Evolutionary conservation across 192 early-diverging fungal genomes (phyloP).

Genomic region (Gonapodya prolifera): DNA sequence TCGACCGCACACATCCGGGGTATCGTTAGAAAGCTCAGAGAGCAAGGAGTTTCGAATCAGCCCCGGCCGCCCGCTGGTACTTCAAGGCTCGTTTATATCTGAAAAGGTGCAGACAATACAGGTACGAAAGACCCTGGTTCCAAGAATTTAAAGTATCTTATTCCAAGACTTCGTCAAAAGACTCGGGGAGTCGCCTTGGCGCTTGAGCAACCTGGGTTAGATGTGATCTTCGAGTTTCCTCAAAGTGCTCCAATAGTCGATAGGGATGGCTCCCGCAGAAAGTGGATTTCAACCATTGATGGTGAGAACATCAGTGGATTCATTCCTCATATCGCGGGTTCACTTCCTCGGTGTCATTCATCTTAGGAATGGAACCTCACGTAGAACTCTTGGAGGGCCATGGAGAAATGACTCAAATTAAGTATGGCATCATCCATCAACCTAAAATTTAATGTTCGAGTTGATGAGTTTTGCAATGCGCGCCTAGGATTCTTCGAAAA

Average conservation of each 20-base stretch:
- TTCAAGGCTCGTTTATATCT: neutral
- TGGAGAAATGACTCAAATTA: neutral
- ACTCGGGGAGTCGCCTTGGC: neutral
- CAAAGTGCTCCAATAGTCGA: neutral
- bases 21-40: neutral
- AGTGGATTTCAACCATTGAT: neutral
- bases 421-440: neutral
- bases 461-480: no score
- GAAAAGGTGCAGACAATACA: neutral
- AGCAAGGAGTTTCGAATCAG: neutral
- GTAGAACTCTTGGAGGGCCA: neutral
- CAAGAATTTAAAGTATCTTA: no score
- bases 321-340: neutral
- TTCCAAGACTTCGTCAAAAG: no score
- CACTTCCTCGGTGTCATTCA: neutral
- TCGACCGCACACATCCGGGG: no score
- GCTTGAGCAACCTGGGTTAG: neutral
- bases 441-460: no score
- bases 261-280: neutral
- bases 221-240: neutral
- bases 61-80: neutral
- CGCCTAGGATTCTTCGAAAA: neutral
- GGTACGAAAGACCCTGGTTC: no score
- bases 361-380: neutral
- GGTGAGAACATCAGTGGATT: neutral